phyloP scores from a whole-genome alignment of 768 basidiomycete genomes.

The Boletus sp. region DNA sequence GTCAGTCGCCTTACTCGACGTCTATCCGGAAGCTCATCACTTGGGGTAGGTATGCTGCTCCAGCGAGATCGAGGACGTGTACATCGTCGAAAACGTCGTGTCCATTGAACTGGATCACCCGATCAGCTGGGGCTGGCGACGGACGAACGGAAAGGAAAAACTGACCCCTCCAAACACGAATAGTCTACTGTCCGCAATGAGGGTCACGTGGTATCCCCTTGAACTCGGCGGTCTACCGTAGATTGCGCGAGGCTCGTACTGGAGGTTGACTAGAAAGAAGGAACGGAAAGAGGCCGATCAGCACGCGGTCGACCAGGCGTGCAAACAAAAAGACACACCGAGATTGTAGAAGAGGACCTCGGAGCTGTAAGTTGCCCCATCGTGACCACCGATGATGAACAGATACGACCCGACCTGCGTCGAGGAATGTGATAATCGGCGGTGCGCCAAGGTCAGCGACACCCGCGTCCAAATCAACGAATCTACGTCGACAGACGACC shows the following conservation, averaged over 20 bases:
- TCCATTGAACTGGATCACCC: constrained; percentile 60
- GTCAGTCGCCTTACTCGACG: constrained; percentile 19
- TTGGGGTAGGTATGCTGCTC: constrained; percentile 86
- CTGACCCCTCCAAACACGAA: constrained; percentile 78
- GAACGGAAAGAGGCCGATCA: neutral
- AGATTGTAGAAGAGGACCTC: constrained; percentile 86
- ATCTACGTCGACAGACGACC: constrained; percentile 12
- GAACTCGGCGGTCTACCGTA: constrained; percentile 67
- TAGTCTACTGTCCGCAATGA: constrained; percentile 80
- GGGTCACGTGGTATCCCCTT: constrained; percentile 82
- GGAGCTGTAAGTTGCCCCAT: constrained; percentile 68
- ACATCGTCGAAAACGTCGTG: constrained; percentile 83
- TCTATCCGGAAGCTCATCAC: constrained; percentile 76
- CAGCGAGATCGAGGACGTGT: constrained; percentile 80
- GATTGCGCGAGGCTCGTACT: constrained; percentile 73
- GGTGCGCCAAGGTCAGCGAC: constrained; percentile 34
- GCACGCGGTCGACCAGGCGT: neutral
- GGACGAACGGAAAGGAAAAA: constrained; percentile 3
- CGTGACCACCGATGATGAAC: constrained; percentile 87
- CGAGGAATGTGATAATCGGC: constrained; percentile 79
- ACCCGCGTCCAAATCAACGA: constrained; percentile 30
- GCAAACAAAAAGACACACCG: constrained; percentile 45
- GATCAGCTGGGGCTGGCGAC: neutral
- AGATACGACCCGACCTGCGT: constrained; percentile 92
- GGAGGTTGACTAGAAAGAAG: constrained; percentile 62